Evolutionary conservation across 345 rosid species (phyloP).

Genomic region (Camelina laxa): DNA sequence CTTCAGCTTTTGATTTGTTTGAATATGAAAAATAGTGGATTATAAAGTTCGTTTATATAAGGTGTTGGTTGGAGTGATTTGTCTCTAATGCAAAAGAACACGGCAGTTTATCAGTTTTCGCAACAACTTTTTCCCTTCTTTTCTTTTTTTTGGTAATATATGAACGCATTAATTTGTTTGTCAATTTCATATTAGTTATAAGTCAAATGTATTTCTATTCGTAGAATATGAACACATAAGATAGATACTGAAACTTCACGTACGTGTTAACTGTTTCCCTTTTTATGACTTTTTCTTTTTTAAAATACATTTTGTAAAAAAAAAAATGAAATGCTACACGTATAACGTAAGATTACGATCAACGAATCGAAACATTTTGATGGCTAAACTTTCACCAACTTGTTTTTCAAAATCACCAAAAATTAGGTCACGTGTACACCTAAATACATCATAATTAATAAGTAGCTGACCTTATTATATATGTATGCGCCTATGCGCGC

Average conservation of each 20-base stretch:
- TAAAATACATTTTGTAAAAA: too few relatives aligned
- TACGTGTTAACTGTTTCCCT: not conserved
- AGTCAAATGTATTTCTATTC: constrained; percentile 4
- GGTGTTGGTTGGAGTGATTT: constrained; percentile 61
- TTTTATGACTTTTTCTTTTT: not conserved
- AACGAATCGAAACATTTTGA: constrained; percentile 48
- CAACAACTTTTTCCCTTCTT: constrained; percentile 51
- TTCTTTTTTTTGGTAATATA: not conserved
- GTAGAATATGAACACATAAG: constrained; percentile 13
- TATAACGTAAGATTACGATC: not conserved
- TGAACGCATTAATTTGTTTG: constrained; percentile 6
- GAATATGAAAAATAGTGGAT: constrained; percentile 27
- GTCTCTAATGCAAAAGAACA: constrained; percentile 41
- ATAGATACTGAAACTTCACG: not conserved
- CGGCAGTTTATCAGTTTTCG: constrained; percentile 70
- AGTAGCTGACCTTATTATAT: constrained; percentile 44
- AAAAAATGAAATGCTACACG: not conserved
- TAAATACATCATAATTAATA: constrained; percentile 40
- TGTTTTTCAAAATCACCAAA: constrained; percentile 6
- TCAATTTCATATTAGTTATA: constrained; percentile 39
- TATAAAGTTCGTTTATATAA: constrained; percentile 27
- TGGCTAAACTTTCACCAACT: constrained; percentile 76
- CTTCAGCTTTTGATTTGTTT: constrained; percentile 10
- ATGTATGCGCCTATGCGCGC: not conserved
- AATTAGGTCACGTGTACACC: constrained; percentile 46